Conservation (phyloP, 2,329 filamentous ascomycete species). For the Aulographum hederae region DNA sequence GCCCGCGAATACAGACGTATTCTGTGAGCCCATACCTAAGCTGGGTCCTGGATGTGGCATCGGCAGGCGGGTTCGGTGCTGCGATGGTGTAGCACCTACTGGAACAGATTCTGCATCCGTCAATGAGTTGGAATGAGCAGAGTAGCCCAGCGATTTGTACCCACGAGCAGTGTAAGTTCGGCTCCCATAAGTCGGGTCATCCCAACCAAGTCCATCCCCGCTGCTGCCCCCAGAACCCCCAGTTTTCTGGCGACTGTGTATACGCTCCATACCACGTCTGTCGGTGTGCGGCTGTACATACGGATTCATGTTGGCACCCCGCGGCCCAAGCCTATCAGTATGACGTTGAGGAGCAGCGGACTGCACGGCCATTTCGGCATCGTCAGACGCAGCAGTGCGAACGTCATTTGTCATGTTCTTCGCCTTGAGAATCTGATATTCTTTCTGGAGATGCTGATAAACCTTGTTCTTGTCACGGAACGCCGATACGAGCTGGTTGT, state of each 20-base stretch:
- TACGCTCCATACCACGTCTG: constrained; percentile 6
- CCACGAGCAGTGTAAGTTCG: neutral
- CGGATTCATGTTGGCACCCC: neutral
- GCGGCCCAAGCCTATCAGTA: neutral
- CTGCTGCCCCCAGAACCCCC: neutral
- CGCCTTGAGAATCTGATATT: constrained; percentile 38
- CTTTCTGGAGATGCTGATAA: constrained; percentile 46
- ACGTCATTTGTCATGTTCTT: constrained; percentile 35
- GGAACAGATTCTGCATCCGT: neutral
- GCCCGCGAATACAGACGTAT: no score
- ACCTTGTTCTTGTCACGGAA: constrained; percentile 55
- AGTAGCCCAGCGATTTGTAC: neutral
- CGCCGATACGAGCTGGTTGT: constrained; percentile 48
- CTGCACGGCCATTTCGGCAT: constrained; percentile 27
- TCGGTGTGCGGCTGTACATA: constrained; percentile 1
- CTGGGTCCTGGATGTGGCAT: no score
- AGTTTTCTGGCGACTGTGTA: constrained; percentile 6
- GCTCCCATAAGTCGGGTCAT: neutral
- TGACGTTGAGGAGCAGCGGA: neutral
- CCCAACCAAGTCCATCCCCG: neutral
- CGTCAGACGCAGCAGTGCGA: constrained; percentile 34
- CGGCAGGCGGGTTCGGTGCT: neutral
- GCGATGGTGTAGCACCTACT: neutral
- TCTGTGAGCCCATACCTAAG: no score
- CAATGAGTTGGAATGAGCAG: neutral